Conservation (phyloP, 306 rosid genomes). For the Vachellia collinsii region DNA sequence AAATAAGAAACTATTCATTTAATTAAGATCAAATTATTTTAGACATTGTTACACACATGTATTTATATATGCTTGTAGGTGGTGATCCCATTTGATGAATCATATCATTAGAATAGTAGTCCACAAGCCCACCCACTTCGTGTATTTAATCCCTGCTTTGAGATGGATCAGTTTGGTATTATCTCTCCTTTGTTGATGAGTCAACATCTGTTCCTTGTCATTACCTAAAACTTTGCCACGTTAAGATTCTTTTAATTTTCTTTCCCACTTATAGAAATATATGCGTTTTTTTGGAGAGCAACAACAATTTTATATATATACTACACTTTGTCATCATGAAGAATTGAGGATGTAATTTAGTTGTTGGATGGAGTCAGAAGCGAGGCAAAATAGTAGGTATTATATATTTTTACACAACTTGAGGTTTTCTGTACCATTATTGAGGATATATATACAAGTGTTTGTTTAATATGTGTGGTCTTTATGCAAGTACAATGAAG, state of each 20-base stretch:
- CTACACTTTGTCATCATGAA: conserved; percentile 30
- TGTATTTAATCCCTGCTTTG: conserved; percentile 42
- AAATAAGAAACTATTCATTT: conserved; percentile 11
- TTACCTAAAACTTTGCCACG: conserved; percentile 84
- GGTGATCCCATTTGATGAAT: conserved; percentile 67
- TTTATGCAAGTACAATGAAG: neutral
- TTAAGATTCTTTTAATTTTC: conserved; percentile 56
- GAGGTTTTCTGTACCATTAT: conserved; percentile 1
- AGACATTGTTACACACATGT: neutral
- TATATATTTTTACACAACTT: neutral
- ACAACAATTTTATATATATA: neutral
- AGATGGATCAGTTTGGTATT: conserved; percentile 79
- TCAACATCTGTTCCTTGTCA: conserved; percentile 89
- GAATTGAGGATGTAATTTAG: neutral
- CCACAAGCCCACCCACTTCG: conserved; percentile 56
- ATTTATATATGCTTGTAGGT: neutral
- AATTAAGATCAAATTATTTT: neutral
- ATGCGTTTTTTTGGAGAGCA: conserved; percentile 14
- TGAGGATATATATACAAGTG: conserved; percentile 38
- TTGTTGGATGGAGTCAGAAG: neutral
- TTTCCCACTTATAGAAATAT: conserved; percentile 51
- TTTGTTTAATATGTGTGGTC: neutral
- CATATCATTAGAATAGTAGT: conserved; percentile 49
- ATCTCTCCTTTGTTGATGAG: conserved; percentile 79
- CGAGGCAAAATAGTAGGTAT: neutral